These are phyloP conservation scores for Curvularia lunata DNA, from an alignment of 2,329 filamentous ascomycete genomes.

Conservation along the genomic window DNA sequence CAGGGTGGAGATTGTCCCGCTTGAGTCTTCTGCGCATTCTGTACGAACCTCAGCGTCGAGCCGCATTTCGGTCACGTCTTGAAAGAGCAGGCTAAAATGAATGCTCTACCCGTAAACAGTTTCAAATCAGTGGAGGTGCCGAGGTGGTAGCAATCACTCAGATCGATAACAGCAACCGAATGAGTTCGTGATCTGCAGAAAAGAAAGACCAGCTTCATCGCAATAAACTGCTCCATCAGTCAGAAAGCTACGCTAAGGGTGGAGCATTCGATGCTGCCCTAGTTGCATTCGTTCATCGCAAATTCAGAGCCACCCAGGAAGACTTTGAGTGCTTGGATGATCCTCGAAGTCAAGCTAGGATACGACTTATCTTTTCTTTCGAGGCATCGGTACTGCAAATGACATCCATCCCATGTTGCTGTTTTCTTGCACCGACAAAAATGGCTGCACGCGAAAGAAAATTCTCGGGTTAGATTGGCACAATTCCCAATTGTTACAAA, in stretches of 20 bases:
- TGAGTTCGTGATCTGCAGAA: slow-evolving; percentile 56
- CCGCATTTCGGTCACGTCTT: slow-evolving; percentile 49
- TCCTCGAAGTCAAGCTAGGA: neutral
- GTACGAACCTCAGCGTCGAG: slow-evolving; percentile 38
- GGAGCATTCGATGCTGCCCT: slow-evolving; percentile 49
- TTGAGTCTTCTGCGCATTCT: neutral
- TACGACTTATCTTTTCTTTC: neutral
- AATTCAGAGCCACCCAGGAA: slow-evolving; percentile 56
- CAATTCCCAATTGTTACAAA: neutral
- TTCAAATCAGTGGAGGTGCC: slow-evolving; percentile 32
- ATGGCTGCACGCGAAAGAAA: neutral
- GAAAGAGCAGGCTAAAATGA: slow-evolving; percentile 46
- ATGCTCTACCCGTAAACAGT: slow-evolving; percentile 49
- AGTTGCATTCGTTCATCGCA: slow-evolving; percentile 53
- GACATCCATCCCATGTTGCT: neutral
- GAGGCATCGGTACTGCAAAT: neutral
- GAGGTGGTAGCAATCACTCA: slow-evolving; percentile 44
- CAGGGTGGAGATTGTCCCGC: slow-evolving; percentile 39
- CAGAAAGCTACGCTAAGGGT: slow-evolving; percentile 59
- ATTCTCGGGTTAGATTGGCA: neutral
- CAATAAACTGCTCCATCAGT: slow-evolving; percentile 62
- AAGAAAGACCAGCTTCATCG: slow-evolving; percentile 61
- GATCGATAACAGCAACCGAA: slow-evolving; percentile 36
- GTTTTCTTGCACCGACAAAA: neutral
- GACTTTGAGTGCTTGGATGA: neutral